These are phyloP conservation scores for Medicago lupulina DNA, from an alignment of 306 rosid species.

Conservation along the genomic window DNA sequence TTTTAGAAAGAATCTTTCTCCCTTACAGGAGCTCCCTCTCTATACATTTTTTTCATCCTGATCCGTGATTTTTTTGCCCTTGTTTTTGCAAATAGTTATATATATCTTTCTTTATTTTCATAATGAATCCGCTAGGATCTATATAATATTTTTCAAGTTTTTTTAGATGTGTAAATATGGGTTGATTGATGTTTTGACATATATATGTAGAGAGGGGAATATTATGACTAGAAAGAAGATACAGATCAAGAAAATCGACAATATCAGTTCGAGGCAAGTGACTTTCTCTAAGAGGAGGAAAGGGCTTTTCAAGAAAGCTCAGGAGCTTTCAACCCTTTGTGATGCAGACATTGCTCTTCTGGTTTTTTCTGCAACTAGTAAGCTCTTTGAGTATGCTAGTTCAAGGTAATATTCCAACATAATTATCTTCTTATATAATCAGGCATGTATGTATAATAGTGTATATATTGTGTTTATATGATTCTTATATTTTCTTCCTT, in stretches of 20 bases:
- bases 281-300: constrained; percentile 64
- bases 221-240: constrained; percentile 61
- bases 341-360: constrained; percentile 66
- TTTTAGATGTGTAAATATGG: constrained; percentile 1
- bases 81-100: no score
- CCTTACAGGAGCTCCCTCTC: neutral
- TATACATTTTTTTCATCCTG: no score
- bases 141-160: neutral
- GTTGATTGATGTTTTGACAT: neutral
- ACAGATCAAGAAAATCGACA: constrained; percentile 59
- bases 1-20: neutral
- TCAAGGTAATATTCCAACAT: constrained; percentile 42
- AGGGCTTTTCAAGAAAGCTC: constrained; percentile 66
- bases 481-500: neutral
- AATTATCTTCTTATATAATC: neutral
- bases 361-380: constrained; percentile 57
- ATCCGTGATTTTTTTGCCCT: no score
- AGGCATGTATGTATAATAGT: neutral
- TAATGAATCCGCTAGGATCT: neutral
- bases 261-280: constrained; percentile 59
- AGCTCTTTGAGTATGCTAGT: constrained; percentile 58
- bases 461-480: neutral
- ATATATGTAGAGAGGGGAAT: no score
- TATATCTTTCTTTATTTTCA: neutral
- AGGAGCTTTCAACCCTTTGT: constrained; percentile 60